Evolutionary conservation across 495 filamentous ascomycete species (phyloP).

Genomic region (Penicillium lagena): DNA sequence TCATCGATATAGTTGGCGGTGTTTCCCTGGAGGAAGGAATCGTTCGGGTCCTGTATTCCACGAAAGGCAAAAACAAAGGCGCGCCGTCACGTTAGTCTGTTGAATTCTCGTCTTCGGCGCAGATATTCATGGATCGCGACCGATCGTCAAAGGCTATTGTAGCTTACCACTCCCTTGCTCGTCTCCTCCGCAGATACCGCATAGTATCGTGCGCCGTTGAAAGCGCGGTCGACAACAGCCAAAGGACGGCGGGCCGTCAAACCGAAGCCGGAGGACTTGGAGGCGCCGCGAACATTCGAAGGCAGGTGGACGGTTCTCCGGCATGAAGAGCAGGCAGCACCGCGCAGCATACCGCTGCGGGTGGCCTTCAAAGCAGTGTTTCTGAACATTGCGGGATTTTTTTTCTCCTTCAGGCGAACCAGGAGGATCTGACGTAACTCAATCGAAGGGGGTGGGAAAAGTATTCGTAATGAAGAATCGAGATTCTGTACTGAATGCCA

Average conservation of each 20-base stretch:
- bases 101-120: constrained; percentile 6
- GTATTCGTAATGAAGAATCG: too few relatives aligned
- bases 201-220: constrained; percentile 42
- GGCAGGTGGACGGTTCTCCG: constrained; percentile 41
- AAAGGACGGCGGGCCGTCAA: constrained; percentile 37
- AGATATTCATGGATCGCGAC: constrained; percentile 1
- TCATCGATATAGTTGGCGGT: constrained; percentile 98
- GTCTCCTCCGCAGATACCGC: constrained; percentile 45
- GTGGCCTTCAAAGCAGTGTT: constrained; percentile 40
- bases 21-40: constrained; percentile 91
- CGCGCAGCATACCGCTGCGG: constrained; percentile 46
- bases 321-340: constrained; percentile 39
- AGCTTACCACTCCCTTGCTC: constrained; percentile 31
- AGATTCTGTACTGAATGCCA: too few relatives aligned
- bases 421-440: constrained; percentile 2
- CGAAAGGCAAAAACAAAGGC: constrained; percentile 4
- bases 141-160: constrained; percentile 4
- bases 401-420: constrained; percentile 5
- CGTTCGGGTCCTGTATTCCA: constrained; percentile 64
- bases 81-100: constrained; percentile 23
- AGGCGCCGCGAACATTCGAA: constrained; percentile 35
- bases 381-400: constrained; percentile 40
- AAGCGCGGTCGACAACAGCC: constrained; percentile 32
- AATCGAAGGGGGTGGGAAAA: constrained; percentile 20
- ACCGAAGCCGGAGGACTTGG: constrained; percentile 38